Conservation (phyloP, 2,329 filamentous ascomycete species). For the Dendrostoma leiphaemia region DNA sequence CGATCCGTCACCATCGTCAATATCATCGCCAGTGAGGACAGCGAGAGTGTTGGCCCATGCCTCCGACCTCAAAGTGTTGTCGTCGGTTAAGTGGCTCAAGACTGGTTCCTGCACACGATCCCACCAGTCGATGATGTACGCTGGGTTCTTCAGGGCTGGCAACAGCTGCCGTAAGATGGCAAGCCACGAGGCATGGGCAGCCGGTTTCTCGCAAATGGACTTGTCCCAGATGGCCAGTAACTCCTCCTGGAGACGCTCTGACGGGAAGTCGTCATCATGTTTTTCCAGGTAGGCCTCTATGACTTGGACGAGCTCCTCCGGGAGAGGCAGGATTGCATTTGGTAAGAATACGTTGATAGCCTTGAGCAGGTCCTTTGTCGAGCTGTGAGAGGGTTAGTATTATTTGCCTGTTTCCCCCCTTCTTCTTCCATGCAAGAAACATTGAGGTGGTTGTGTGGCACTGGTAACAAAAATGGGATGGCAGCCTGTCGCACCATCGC, state of each 20-base stretch:
- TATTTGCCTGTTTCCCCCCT: too few relatives aligned
- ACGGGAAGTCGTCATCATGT: slow-evolving; percentile 65
- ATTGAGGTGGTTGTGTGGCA: too few relatives aligned
- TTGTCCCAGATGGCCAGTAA: slow-evolving; percentile 65
- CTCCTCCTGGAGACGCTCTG: slow-evolving; percentile 74
- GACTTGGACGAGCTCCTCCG: slow-evolving; percentile 59
- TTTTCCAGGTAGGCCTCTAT: slow-evolving; percentile 68
- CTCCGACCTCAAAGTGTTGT: slow-evolving; percentile 63
- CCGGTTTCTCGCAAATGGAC: slow-evolving; percentile 54
- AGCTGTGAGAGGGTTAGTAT: slow-evolving; percentile 34
- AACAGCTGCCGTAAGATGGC: slow-evolving; percentile 63
- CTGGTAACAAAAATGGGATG: not conserved
- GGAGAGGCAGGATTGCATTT: slow-evolving; percentile 58
- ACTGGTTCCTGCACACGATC: slow-evolving; percentile 58
- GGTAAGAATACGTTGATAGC: slow-evolving; percentile 51
- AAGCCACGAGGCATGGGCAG: slow-evolving; percentile 66
- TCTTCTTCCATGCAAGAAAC: too few relatives aligned
- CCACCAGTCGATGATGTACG: slow-evolving; percentile 71
- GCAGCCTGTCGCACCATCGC: too few relatives aligned
- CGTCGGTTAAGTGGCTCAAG: slow-evolving; percentile 53
- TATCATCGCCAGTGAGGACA: slow-evolving; percentile 62
- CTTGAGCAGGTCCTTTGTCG: slow-evolving; percentile 61
- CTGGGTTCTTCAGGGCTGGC: slow-evolving; percentile 60
- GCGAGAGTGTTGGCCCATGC: slow-evolving; percentile 63
- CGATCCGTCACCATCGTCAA: slow-evolving; percentile 41